Conservation (phyloP, 75 land plant genomes). For the Cunninghamia lanceolata region DNA sequence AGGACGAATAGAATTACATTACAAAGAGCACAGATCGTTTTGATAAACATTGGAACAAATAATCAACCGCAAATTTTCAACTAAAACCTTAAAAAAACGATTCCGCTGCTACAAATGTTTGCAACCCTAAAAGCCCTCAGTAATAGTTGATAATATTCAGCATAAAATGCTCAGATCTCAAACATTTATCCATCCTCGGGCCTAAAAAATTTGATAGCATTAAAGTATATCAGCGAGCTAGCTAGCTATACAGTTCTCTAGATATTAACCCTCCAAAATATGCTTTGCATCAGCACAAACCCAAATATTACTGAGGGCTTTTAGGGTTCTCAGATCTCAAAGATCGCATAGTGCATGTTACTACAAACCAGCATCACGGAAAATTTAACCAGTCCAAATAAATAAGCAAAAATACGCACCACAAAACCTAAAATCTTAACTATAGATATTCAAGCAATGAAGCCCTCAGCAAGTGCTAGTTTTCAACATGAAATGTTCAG, state of each 20-base stretch:
- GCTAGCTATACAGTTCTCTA: too few relatives aligned
- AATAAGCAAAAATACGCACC: neutral
- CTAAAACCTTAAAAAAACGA: too few relatives aligned
- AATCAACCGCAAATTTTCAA: too few relatives aligned
- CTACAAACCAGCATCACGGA: too few relatives aligned
- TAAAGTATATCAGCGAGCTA: too few relatives aligned
- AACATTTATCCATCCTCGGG: neutral
- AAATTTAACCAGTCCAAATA: neutral
- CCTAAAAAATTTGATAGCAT: neutral
- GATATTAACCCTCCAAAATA: too few relatives aligned
- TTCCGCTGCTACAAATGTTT: neutral
- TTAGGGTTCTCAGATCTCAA: neutral
- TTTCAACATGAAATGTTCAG: neutral
- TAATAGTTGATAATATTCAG: neutral
- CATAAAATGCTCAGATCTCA: neutral
- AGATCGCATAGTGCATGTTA: too few relatives aligned
- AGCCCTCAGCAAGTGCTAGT: constrained; percentile 1
- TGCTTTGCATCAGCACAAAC: too few relatives aligned
- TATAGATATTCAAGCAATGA: neutral
- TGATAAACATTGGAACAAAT: too few relatives aligned
- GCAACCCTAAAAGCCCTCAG: neutral
- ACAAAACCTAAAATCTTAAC: neutral
- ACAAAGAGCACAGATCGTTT: too few relatives aligned
- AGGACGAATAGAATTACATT: too few relatives aligned
- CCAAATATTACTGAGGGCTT: too few relatives aligned